Percentiles rank a stretch among this genome's conserved stretches.
Evolutionary conservation across 2,329 filamentous ascomycete species (phyloP).

Genomic region (Pseudogymnoascus sp.): DNA sequence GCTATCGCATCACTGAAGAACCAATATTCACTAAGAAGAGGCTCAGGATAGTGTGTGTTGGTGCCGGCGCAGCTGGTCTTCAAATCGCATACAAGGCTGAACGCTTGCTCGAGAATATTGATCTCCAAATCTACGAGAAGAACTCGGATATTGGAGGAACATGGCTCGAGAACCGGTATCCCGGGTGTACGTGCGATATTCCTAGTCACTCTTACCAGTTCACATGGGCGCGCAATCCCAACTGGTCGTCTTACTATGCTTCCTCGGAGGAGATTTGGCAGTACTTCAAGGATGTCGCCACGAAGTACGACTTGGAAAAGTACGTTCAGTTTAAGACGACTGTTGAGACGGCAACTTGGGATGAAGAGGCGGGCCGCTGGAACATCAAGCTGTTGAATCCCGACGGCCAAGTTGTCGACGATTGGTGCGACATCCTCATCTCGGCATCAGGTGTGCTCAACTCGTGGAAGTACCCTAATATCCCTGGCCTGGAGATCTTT

Average conservation of each 20-base stretch:
- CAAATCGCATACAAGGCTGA: constrained; percentile 26
- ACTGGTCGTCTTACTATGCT: constrained; percentile 49
- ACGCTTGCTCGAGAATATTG: constrained; percentile 28
- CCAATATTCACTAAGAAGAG: constrained; percentile 23
- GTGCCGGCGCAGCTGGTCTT: constrained; percentile 28
- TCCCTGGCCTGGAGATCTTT: constrained; percentile 39
- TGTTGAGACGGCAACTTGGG: constrained; percentile 44
- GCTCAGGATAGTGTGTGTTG: constrained; percentile 25
- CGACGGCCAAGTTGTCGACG: constrained; percentile 30
- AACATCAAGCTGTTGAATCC: constrained; percentile 35
- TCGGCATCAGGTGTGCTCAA: constrained; percentile 28
- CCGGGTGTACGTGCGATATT: constrained; percentile 44
- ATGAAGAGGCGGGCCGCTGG: constrained; percentile 42
- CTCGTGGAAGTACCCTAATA: constrained; percentile 36
- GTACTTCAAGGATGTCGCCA: constrained; percentile 43
- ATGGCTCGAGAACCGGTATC: constrained; percentile 45
- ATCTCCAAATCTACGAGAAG: constrained; percentile 43
- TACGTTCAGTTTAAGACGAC: constrained; percentile 48
- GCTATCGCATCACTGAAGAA: constrained; percentile 18
- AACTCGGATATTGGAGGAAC: constrained; percentile 44
- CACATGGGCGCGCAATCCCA: constrained; percentile 48
- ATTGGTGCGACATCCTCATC: constrained; percentile 18
- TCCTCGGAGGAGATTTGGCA: constrained; percentile 48
- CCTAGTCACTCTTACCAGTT: constrained; percentile 48
- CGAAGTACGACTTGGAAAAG: constrained; percentile 44